Evolutionary conservation across 257 asterid genomes (phyloP).

Genomic region (Przewalskia tangutica): DNA sequence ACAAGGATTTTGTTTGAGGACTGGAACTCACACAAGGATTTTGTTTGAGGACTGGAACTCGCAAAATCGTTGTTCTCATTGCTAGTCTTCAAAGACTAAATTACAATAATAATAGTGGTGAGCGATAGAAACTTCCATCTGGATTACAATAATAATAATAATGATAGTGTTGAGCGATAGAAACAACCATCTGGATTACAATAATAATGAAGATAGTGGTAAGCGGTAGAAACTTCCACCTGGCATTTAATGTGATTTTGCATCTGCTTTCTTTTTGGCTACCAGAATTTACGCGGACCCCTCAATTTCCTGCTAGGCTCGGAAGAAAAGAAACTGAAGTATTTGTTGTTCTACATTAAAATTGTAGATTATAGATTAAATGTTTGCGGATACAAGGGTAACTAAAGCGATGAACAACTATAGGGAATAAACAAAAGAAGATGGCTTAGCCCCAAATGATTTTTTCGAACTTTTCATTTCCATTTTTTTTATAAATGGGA

Average conservation of each 20-base stretch:
- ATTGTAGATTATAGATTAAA: not conserved
- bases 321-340: not conserved
- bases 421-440: not conserved
- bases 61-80: not conserved
- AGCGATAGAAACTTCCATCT: no score
- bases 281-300: not conserved
- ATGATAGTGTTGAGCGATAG: not conserved
- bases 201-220: not conserved
- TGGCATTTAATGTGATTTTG: not conserved
- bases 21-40: not conserved
- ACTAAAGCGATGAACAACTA: not conserved
- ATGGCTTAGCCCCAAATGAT: not conserved
- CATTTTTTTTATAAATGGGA: no score
- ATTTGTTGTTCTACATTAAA: not conserved
- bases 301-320: not conserved
- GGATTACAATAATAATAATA: not conserved
- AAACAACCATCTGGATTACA: not conserved
- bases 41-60: not conserved
- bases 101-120: not conserved
- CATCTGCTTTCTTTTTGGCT: not conserved
- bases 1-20: not conserved
- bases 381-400: not conserved
- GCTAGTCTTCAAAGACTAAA: not conserved
- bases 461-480: no score
- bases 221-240: not conserved